A percentile compares a stretch with the other conserved stretches of the same genome.
Conservation (phyloP, 306 rosid genomes). For the Ochetophila trinervis region DNA sequence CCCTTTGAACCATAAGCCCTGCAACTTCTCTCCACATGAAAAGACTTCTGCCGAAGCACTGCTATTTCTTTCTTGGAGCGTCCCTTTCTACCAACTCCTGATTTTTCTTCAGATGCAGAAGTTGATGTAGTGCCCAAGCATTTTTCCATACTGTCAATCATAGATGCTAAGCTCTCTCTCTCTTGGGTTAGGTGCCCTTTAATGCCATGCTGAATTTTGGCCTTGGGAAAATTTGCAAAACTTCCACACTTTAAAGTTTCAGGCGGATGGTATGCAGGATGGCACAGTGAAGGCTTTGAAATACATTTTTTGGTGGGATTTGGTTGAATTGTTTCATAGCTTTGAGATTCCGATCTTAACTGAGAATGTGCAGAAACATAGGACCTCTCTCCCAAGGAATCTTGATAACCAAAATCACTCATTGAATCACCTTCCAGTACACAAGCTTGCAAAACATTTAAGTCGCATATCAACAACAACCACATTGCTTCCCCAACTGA, state of each 20-base stretch:
- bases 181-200: constrained; percentile 4
- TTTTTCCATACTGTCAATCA: constrained; percentile 26
- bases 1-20: constrained; percentile 48
- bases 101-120: constrained; percentile 37
- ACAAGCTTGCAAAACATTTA: constrained; percentile 58
- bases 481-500: constrained; percentile 69
- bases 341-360: constrained; percentile 22
- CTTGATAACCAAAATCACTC: constrained; percentile 24
- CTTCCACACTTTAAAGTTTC: constrained; percentile 34
- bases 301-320: constrained; percentile 12
- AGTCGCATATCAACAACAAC: constrained; percentile 55
- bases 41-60: constrained; percentile 46
- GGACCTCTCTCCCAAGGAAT: constrained; percentile 20
- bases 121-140: constrained; percentile 20
- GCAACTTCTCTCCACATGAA: constrained; percentile 42
- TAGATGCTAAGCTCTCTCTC: constrained; percentile 14
- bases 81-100: constrained; percentile 34
- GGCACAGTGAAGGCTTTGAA: background rate
- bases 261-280: constrained; percentile 12
- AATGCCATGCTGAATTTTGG: background rate
- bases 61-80: constrained; percentile 42
- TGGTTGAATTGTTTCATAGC: constrained; percentile 15
- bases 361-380: constrained; percentile 19
- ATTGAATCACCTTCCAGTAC: constrained; percentile 30
- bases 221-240: background rate